Base-by-base conservation (phyloP, 2,329 filamentous ascomycete species). In the Penicillium fuscoglaucum region DNA sequence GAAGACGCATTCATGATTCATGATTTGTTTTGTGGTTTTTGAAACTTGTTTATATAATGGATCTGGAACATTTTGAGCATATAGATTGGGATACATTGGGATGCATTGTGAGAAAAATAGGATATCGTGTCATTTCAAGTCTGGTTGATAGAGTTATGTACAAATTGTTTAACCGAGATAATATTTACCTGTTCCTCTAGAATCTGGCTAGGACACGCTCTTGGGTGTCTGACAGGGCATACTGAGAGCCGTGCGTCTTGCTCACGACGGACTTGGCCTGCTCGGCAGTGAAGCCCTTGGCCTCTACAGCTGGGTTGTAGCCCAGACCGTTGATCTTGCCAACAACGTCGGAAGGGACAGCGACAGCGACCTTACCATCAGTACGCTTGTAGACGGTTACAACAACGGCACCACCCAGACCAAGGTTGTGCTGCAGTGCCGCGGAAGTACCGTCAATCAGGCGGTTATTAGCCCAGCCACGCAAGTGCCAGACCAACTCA, bases 401-500 rank as follows among this genome's bases (percentile, higher is more conserved):
- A 0, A 98, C 93, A 1, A 87, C 92, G 3, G 93, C 93, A 55
- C 95, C 95, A 15, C 93, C 93, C 6, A 98, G 82, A 0, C 93
- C 95, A 1, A 98, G 82, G 72, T 98, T 98, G 74, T 98, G 95
- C 80, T 97, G 93, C 64, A 98, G 80, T 57, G 89, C 90, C 58
- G 86, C 86, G 61, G 79, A 84, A 0, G 92, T 95, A 58, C 83
- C 82, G 21, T 84, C 79, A 1, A 90, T 83, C 17, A 86, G 79
- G 41, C 93, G 84, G 80, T 97, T 97, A 77, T 95, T 96, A 21
- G 93, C 93, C 93, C 93, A 97, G 13, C 93, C 93, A 64, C 93
- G 86, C 68, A 98, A 82, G 72, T 98, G 93, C 93, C 93, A 98
- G 29, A 96, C 90, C 13, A 98, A 81, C 79, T 98, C 93, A 6